These are phyloP conservation scores for Aspergillus panamensis DNA, from an alignment of 495 filamentous ascomycete species.

Conservation along the genomic window DNA sequence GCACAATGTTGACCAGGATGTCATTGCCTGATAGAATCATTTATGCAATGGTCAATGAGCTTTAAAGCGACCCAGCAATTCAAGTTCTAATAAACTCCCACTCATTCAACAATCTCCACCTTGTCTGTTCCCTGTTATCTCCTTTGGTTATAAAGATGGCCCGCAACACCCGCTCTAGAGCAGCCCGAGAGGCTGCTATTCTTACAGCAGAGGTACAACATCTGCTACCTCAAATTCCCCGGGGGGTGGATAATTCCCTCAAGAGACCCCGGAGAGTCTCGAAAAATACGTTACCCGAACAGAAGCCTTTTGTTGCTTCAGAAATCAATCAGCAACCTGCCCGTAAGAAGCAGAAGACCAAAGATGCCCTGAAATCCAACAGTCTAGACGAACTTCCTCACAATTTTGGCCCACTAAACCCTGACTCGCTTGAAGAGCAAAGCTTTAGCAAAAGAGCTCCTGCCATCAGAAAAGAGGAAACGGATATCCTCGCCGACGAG, in stretches of 20 bases:
- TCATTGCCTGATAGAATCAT: not conserved
- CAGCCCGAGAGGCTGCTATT: constrained; percentile 21
- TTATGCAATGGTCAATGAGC: not conserved
- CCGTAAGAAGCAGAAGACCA: constrained; percentile 23
- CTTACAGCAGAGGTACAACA: constrained; percentile 12
- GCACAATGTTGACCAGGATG: not conserved
- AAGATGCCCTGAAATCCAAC: constrained; percentile 12
- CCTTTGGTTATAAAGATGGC: not conserved
- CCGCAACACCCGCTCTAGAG: constrained; percentile 28
- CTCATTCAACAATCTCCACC: too few species aligned
- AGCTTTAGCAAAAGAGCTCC: constrained; percentile 11
- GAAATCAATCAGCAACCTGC: not conserved
- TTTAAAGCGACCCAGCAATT: too few species aligned
- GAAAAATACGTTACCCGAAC: constrained; percentile 2
- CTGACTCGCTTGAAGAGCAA: not conserved
- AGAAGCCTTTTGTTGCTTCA: not conserved
- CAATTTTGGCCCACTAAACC: constrained; percentile 32
- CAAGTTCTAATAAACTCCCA: too few species aligned
- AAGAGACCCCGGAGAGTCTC: not conserved
- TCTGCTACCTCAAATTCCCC: constrained; percentile 2
- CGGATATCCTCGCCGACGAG: constrained; percentile 12
- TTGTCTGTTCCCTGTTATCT: too few species aligned
- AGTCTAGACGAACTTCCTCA: constrained; percentile 40
- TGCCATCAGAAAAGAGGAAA: constrained; percentile 15
- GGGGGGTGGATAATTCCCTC: not conserved